Evolutionary conservation across 192 early-diverging fungal species (phyloP).

Genomic region (Coemansia sp.): DNA sequence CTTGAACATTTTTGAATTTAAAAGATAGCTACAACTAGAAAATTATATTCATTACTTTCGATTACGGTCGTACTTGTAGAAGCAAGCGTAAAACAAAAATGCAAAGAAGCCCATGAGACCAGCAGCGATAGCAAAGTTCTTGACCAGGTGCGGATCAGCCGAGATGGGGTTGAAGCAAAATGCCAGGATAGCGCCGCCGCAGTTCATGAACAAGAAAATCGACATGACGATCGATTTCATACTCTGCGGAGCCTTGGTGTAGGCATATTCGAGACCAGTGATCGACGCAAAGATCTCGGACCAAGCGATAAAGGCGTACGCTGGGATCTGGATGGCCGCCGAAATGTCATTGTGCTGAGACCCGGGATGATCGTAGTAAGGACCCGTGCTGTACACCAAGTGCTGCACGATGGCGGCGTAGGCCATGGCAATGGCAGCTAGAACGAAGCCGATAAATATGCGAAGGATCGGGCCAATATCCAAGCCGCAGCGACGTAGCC

Average conservation of each 20-base stretch:
- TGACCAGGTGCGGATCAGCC: conserved; percentile 59
- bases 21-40: no score
- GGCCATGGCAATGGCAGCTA: conserved; percentile 60
- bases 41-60: no score
- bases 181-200: conserved; percentile 59
- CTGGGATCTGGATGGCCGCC: conserved; percentile 61
- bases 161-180: conserved; percentile 63
- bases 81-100: conserved; percentile 29
- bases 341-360: conserved; percentile 60
- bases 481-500: conserved; percentile 56
- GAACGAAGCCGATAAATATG: conserved; percentile 70
- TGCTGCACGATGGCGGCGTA: conserved; percentile 66
- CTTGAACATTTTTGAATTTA: no score
- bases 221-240: conserved; percentile 77
- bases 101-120: conserved; percentile 30
- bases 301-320: conserved; percentile 64
- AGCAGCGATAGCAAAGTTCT: conserved; percentile 22
- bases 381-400: conserved; percentile 60
- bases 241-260: conserved; percentile 62
- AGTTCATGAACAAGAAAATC: conserved; percentile 66
- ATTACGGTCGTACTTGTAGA: conserved; percentile 14
- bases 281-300: conserved; percentile 74
- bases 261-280: conserved; percentile 72
- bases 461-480: conserved; percentile 64
- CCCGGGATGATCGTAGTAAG: conserved; percentile 58